Conservation (phyloP, 2,329 filamentous ascomycete genomes). For the Cercospora nicotianae region DNA sequence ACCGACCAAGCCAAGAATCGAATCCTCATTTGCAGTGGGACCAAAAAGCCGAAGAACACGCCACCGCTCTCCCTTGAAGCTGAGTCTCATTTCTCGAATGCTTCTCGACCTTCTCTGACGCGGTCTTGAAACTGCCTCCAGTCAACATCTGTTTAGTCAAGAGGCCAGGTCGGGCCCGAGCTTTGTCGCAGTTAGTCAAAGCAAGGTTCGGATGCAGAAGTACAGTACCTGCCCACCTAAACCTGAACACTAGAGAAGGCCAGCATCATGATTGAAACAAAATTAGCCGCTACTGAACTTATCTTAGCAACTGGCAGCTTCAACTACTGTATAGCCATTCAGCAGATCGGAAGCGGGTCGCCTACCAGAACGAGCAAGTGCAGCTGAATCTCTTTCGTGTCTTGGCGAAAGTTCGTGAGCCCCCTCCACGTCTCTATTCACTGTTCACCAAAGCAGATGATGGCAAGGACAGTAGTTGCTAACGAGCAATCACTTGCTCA, state of each 20-base stretch:
- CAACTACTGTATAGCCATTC: not conserved
- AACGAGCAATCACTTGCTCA: not conserved
- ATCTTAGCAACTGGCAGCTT: not conserved
- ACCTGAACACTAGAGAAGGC: not conserved
- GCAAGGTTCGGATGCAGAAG: not conserved
- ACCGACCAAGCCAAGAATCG: not conserved
- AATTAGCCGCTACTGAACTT: not conserved
- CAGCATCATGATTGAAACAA: not conserved
- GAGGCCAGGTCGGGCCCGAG: not conserved
- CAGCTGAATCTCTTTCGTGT: not conserved
- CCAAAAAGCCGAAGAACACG: not conserved
- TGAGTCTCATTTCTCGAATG: not conserved
- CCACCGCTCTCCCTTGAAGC: not conserved
- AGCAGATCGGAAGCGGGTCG: not conserved
- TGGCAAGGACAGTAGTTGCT: not conserved
- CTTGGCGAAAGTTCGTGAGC: not conserved
- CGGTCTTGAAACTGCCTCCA: not conserved
- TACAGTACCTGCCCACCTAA: too few species aligned
- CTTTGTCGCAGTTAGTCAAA: not conserved
- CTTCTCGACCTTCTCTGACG: not conserved
- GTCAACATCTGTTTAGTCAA: not conserved
- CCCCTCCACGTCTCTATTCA: not conserved
- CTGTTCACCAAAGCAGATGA: not conserved
- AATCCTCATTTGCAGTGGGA: not conserved
- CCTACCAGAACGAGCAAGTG: not conserved